Evolutionary conservation across 108 stramenopile genomes (phyloP).

Genomic region (Skeletonema grethae): DNA sequence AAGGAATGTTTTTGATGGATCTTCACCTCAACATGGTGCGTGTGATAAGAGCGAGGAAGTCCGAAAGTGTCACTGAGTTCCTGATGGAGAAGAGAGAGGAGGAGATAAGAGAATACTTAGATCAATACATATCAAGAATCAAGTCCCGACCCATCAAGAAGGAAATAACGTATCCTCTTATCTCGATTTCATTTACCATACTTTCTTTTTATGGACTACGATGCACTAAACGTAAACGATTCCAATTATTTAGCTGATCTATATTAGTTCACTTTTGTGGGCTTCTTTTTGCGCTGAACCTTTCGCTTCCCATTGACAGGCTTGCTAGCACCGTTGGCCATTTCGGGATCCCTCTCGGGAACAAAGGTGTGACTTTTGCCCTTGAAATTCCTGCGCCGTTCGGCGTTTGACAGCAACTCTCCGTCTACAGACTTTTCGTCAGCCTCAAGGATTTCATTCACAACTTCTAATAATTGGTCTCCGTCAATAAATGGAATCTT

Average conservation of each 20-base stretch:
- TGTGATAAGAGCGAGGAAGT: no score
- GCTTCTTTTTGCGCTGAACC: neutral
- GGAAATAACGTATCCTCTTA: no score
- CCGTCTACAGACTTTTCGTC: conserved; percentile 44
- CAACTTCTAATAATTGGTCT: conserved; percentile 73
- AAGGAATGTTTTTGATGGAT: no score
- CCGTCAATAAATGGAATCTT: conserved; percentile 97
- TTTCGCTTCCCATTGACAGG: conserved; percentile 16
- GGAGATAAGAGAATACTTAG: neutral
- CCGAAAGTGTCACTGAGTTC: no score
- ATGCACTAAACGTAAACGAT: no score
- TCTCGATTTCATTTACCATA: neutral
- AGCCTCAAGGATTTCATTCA: conserved; percentile 65
- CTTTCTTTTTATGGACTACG: no score
- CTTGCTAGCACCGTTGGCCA: neutral
- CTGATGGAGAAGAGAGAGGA: no score
- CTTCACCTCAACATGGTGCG: no score
- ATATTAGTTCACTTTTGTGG: neutral
- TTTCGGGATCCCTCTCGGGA: conserved; percentile 31
- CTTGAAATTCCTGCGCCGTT: conserved; percentile 68
- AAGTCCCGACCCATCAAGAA: no score
- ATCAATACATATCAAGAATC: no score
- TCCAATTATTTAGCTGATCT: no score
- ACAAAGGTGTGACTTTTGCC: conserved; percentile 66
- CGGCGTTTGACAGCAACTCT: conserved; percentile 65